Conservation (phyloP, 1,284 basidiomycete species). For the Fistulinella staudtii region DNA sequence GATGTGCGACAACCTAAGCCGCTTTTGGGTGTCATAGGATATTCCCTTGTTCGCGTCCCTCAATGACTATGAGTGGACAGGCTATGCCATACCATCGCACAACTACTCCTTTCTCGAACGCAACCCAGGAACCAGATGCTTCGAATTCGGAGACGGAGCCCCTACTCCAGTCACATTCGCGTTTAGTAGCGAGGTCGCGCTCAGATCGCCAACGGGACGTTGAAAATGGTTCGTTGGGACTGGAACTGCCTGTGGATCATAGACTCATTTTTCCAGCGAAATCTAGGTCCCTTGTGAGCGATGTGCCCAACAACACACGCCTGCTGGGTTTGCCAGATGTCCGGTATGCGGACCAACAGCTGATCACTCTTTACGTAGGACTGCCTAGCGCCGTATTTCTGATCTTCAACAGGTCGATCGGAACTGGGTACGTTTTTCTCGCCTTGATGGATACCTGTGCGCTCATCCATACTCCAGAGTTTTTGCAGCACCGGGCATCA, state of each 20-base stretch:
- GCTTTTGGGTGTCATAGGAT: too few species aligned
- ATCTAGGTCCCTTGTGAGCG: slow-evolving; percentile 25
- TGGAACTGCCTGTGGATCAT: too few species aligned
- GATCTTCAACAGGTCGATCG: slow-evolving; percentile 74
- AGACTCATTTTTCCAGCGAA: too few species aligned
- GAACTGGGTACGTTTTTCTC: slow-evolving; percentile 54
- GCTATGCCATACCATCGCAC: too few species aligned
- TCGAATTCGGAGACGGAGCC: slow-evolving; percentile 22
- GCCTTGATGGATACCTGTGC: not conserved
- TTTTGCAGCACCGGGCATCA: slow-evolving; percentile 68
- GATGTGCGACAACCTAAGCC: too few species aligned
- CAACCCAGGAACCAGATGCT: not conserved
- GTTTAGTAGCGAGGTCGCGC: not conserved
- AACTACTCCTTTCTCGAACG: not conserved
- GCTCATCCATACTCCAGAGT: slow-evolving; percentile 44
- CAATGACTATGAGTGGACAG: too few species aligned
- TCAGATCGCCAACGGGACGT: not conserved
- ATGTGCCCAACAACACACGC: slow-evolving; percentile 41
- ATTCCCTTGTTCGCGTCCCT: too few species aligned
- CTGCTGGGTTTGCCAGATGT: slow-evolving; percentile 37
- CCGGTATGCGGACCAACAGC: not conserved
- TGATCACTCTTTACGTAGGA: slow-evolving; percentile 40
- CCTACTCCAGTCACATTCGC: slow-evolving; percentile 10
- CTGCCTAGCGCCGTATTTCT: slow-evolving; percentile 60
- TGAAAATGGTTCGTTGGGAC: slow-evolving; percentile 13